These are phyloP conservation scores for Bipolaris bicolor DNA, from an alignment of 2,329 filamentous ascomycete genomes.

Conservation along the genomic window DNA sequence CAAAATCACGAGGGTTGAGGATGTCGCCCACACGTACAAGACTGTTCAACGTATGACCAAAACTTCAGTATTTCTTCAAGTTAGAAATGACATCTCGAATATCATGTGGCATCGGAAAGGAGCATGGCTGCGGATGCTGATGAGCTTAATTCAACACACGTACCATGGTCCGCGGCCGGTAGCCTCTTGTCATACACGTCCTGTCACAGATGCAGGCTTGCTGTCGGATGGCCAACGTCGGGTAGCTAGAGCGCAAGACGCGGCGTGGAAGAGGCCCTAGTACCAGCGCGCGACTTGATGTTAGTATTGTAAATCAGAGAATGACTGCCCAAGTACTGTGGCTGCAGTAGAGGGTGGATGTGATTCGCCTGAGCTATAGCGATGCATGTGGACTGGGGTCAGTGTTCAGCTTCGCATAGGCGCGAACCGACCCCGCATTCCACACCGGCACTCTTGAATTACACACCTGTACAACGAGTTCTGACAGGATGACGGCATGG, in stretches of 20 bases:
- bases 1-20: neutral
- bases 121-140: neutral
- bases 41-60: neutral
- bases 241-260: neutral
- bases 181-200: conserved; percentile 18
- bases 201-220: conserved; percentile 6
- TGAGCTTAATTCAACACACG: conserved; percentile 1
- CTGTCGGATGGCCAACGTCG: conserved; percentile 1
- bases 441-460: conserved; percentile 3
- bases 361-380: conserved; percentile 31
- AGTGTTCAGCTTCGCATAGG: conserved; percentile 34
- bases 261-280: conserved; percentile 7
- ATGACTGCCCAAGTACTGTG: conserved; percentile 19
- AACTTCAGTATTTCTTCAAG: neutral
- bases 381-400: conserved; percentile 17
- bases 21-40: neutral
- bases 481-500: conserved; percentile 1
- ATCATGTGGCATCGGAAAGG: neutral
- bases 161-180: conserved; percentile 32
- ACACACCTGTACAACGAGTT: conserved; percentile 4
- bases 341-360: conserved; percentile 6
- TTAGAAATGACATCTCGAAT: neutral
- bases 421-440: conserved; percentile 35
- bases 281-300: conserved; percentile 4
- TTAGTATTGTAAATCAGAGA: conserved; percentile 12